Evolutionary conservation across 805 yeast species (phyloP), one percentile per base, ranked within the genome.

Genomic region (Myxozyma nipponensis): DNA sequence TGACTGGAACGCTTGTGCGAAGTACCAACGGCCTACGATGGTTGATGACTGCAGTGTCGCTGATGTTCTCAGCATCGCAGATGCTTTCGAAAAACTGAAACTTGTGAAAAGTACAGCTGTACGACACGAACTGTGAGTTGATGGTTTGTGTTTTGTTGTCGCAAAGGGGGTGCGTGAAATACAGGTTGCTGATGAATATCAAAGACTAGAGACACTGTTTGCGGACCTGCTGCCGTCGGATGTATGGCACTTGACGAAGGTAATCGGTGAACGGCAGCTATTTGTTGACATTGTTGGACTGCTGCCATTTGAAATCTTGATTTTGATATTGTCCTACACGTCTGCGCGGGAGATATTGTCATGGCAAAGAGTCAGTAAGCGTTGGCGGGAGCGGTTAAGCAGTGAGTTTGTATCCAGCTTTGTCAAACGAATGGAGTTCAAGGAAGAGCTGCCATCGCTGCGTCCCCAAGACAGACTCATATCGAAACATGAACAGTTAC

Each of bases 361-460:
- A 30, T 54, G 58, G 58, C 56, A 45, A n/a, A 46, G 58, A 24
- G 58, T 54, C 1, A 35, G 54, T 25, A 40, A 28, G 23, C 57
- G 50, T n/a, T 54, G 58, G 58, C 26, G 44, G 9, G 50, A 47
- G 7, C 46, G 56, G 21, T 49, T 54, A n/a, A 32, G 52, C 2
- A 35, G 35, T 21, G 56, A 54, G 26, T 45, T 54, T 28, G 47
- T 54, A 3, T 54, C 56, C 30, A 38, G 38, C 28, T 49, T 44
- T 15, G 21, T 54, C 21, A 37, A 44, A n/a, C 43, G 50, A n/a
- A 46, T 40, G 15, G 58, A 54, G 39, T 54, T 30, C 41, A 24
- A 30, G 17, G 52, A 44, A 42, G 58, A 54, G 30, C 17, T 47
- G 5, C 58, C 57, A 13, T 51, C 56, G 25, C 52, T 38, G 34